These are phyloP conservation scores for Danielia oregonensis DNA, from an alignment of 805 yeast species.

Conservation along the genomic window DNA sequence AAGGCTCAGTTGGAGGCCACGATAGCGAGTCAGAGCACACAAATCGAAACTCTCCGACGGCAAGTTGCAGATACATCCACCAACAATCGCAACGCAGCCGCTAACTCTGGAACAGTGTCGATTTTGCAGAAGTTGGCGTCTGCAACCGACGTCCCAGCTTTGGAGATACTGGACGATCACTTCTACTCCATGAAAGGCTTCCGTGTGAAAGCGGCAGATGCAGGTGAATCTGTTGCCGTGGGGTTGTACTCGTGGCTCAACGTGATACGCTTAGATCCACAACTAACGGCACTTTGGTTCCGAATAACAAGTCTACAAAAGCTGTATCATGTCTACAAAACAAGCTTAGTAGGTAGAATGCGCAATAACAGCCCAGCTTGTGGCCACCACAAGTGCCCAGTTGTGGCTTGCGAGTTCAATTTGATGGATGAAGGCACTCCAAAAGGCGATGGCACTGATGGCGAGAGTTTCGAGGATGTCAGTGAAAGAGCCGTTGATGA, in stretches of 20 bases:
- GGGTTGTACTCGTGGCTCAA: constrained; percentile 38
- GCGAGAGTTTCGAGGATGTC: too few species aligned
- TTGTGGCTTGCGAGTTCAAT: constrained; percentile 37
- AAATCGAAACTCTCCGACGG: constrained; percentile 11
- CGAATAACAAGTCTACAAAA: constrained; percentile 39
- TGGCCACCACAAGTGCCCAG: constrained; percentile 31
- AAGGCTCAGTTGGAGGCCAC: constrained; percentile 5
- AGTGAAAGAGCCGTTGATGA: too few species aligned
- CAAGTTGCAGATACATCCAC: constrained; percentile 2
- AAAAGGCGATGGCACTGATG: too few species aligned
- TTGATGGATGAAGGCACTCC: constrained; percentile 33
- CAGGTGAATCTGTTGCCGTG: constrained; percentile 6
- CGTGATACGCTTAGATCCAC: constrained; percentile 36
- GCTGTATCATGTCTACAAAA: constrained; percentile 36
- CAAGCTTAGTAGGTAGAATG: constrained; percentile 13
- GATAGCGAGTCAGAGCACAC: constrained; percentile 6
- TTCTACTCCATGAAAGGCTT: constrained; percentile 12
- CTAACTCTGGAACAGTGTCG: constrained; percentile 4
- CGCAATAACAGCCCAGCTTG: constrained; percentile 6
- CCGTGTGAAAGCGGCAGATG: constrained; percentile 1
- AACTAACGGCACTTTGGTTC: constrained; percentile 38
- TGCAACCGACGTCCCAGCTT: constrained; percentile 5
- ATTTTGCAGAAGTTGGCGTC: constrained; percentile 21
- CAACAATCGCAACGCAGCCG: not conserved
- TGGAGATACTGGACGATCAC: constrained; percentile 16